Evolutionary conservation across 148 eudicot species (phyloP).

Genomic region (Rhododendron vialii): DNA sequence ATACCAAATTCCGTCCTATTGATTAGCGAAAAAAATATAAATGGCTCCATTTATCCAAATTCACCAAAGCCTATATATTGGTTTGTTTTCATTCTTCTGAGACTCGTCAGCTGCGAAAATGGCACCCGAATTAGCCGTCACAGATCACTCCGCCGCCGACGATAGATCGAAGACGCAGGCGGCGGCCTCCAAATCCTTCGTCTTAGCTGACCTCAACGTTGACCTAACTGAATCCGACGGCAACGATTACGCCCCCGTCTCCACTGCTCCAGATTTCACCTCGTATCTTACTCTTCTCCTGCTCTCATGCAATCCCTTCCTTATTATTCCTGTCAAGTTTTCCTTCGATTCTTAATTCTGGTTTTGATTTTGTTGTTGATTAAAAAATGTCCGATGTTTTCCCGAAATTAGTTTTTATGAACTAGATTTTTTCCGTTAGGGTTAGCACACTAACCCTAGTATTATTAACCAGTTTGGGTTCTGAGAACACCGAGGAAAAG

Average conservation of each 20-base stretch:
- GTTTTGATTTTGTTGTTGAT: neutral
- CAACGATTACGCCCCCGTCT: conserved; percentile 23
- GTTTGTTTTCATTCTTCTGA: neutral
- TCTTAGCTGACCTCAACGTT: conserved; percentile 81
- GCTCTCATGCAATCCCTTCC: neutral
- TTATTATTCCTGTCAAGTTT: neutral
- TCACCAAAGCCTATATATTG: neutral
- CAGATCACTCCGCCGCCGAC: conserved; percentile 5
- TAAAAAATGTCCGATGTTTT: neutral
- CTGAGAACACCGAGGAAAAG: neutral
- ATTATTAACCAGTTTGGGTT: neutral
- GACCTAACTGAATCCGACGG: conserved; percentile 77
- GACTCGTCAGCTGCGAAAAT: neutral
- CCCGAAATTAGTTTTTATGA: neutral
- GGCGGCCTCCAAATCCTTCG: conserved; percentile 41
- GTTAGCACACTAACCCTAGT: neutral
- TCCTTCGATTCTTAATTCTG: neutral
- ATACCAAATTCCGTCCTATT: too few relatives aligned
- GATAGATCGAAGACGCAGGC: conserved; percentile 16
- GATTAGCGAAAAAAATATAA: neutral
- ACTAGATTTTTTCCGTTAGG: neutral
- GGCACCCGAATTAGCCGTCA: neutral
- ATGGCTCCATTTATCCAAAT: neutral
- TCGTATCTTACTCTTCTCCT: neutral
- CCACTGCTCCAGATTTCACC: neutral